These are phyloP conservation scores for Populus simonii DNA, from an alignment of 345 rosid genomes.

Conservation along the genomic window DNA sequence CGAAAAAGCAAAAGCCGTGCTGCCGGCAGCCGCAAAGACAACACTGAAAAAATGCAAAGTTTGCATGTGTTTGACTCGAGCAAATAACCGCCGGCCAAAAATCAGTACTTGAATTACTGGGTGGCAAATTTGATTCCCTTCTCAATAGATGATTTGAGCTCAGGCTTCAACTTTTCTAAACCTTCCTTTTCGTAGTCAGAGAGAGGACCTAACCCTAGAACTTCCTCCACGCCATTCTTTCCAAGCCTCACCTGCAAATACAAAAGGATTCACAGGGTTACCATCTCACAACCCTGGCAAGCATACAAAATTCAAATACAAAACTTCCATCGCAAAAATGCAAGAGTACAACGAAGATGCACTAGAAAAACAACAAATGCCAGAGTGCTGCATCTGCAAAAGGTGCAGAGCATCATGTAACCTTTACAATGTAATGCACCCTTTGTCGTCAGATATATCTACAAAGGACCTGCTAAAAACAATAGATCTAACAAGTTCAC, in stretches of 20 bases:
- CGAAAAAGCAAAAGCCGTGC: constrained; percentile 21
- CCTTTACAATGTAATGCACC: background rate
- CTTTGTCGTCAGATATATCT: background rate
- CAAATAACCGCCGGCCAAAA: background rate
- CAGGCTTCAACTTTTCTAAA: constrained; percentile 64
- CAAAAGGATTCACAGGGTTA: background rate
- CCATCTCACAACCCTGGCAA: background rate
- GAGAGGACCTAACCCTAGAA: constrained; percentile 66
- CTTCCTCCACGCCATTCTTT: constrained; percentile 77
- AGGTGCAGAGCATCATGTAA: background rate
- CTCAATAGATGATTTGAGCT: constrained; percentile 63
- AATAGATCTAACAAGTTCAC: too few relatives aligned
- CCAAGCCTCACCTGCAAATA: constrained; percentile 69
- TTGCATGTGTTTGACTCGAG: background rate
- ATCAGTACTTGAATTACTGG: constrained; percentile 2
- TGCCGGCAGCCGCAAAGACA: constrained; percentile 25
- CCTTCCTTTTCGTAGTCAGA: constrained; percentile 73
- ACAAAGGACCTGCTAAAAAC: background rate
- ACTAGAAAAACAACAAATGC: background rate
- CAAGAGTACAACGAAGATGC: background rate
- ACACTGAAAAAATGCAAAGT: constrained; percentile 21
- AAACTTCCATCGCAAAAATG: background rate
- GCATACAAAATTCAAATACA: background rate
- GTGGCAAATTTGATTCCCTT: constrained; percentile 75
- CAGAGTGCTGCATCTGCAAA: background rate